Evolutionary conservation across 148 eudicot genomes (phyloP).

Genomic region (Mesembryanthemum crystallinum): DNA sequence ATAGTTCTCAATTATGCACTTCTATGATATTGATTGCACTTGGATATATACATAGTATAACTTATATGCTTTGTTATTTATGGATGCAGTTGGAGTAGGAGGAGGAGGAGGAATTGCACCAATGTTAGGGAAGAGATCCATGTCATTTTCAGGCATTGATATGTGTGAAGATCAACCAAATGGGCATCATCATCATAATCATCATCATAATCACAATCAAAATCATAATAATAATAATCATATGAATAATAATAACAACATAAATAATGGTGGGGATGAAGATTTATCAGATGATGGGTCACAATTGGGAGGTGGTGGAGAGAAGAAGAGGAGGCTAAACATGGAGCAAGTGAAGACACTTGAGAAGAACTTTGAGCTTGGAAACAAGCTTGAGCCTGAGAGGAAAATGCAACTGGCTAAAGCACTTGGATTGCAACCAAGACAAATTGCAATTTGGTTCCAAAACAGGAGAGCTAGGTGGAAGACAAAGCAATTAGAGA

Average conservation of each 20-base stretch:
- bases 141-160: conserved; percentile 75
- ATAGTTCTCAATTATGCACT: neutral
- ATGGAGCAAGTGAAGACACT: conserved; percentile 92
- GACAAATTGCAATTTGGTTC: conserved; percentile 96
- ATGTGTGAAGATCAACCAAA: conserved; percentile 34
- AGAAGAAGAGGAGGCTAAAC: conserved; percentile 83
- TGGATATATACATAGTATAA: neutral
- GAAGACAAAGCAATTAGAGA: conserved; percentile 96
- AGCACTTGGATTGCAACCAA: conserved; percentile 89
- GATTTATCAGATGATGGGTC: conserved; percentile 92
- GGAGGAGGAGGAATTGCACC: conserved; percentile 62
- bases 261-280: conserved; percentile 51
- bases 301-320: conserved; percentile 51
- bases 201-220: too few relatives aligned
- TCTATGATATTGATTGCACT: too few relatives aligned
- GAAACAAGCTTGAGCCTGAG: conserved; percentile 93
- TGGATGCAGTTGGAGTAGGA: conserved; percentile 15
- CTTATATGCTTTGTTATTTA: too few relatives aligned
- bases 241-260: conserved; percentile 22
- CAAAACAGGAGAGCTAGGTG: conserved; percentile 95
- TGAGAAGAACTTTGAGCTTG: conserved; percentile 87
- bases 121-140: conserved; percentile 77
- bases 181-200: neutral
- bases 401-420: conserved; percentile 91
- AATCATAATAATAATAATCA: conserved; percentile 1